Conservation (phyloP, 1,284 basidiomycete genomes). For the Apiotrichum mycotoxinovorans region DNA sequence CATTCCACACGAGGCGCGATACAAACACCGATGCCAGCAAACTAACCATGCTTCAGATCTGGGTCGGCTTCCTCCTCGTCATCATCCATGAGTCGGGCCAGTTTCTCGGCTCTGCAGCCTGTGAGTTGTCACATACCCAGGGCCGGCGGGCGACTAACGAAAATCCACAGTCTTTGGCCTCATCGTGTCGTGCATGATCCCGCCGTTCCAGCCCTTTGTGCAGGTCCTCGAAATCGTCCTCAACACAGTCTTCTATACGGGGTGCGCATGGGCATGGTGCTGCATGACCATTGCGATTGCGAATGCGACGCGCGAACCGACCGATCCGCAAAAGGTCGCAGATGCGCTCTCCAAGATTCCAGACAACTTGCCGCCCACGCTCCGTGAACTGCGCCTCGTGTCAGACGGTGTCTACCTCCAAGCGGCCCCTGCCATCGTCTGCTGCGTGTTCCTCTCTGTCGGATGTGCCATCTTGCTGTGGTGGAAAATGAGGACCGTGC, state of each 20-base stretch:
- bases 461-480: slow-evolving; percentile 42
- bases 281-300: slow-evolving; percentile 6
- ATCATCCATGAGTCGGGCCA: slow-evolving; percentile 36
- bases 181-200: slow-evolving; percentile 43
- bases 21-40: too few species aligned
- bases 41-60: slow-evolving; percentile 27
- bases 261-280: slow-evolving; percentile 43
- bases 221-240: slow-evolving; percentile 42
- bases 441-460: slow-evolving; percentile 38
- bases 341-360: slow-evolving; percentile 16
- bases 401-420: slow-evolving; percentile 45
- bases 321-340: slow-evolving; percentile 16
- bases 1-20: too few species aligned
- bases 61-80: slow-evolving; percentile 44
- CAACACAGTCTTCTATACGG: slow-evolving; percentile 44
- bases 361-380: slow-evolving; percentile 14
- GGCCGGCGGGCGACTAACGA: too few species aligned
- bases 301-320: slow-evolving; percentile 20
- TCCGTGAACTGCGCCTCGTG: neutral
- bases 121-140: slow-evolving; percentile 20
- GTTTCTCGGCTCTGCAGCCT: slow-evolving; percentile 41
- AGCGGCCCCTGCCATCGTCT: slow-evolving; percentile 39
- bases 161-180: slow-evolving; percentile 43
- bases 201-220: slow-evolving; percentile 38
- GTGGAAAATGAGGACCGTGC: slow-evolving; percentile 47